These are phyloP conservation scores for Metschnikowia shivogae DNA, from an alignment of 805 yeast species.

Conservation along the genomic window DNA sequence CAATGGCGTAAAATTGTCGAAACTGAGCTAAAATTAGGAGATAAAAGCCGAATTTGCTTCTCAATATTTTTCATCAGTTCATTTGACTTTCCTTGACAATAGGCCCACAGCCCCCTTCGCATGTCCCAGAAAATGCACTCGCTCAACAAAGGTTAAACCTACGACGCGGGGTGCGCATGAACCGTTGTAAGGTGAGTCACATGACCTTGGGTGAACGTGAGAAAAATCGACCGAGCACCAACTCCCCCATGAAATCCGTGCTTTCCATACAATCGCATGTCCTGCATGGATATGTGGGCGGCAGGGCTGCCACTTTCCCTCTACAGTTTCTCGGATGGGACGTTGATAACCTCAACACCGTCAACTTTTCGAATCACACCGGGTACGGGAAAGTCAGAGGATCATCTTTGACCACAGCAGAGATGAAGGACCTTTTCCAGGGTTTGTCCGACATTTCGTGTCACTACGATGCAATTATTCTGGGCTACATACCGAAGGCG, in stretches of 20 bases:
- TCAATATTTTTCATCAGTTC: too few species aligned
- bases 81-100: too few species aligned
- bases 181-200: slow-evolving; percentile 1
- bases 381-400: slow-evolving; percentile 58
- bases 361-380: slow-evolving; percentile 87
- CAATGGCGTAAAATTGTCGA: too few species aligned
- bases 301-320: slow-evolving; percentile 86
- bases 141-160: too few species aligned
- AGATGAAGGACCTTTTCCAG: slow-evolving; percentile 11
- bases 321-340: slow-evolving; percentile 87
- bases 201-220: not conserved
- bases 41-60: too few species aligned
- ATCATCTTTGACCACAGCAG: slow-evolving; percentile 6
- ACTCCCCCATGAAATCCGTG: slow-evolving; percentile 23
- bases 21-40: too few species aligned
- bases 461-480: slow-evolving; percentile 16
- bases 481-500: slow-evolving; percentile 18
- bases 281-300: slow-evolving; percentile 94
- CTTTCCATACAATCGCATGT: slow-evolving; percentile 79
- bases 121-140: too few species aligned
- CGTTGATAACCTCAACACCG: slow-evolving; percentile 85
- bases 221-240: not conserved
- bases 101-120: too few species aligned
- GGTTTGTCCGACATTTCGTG: slow-evolving; percentile 14
- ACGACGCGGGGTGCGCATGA: not conserved